Conservation (phyloP, 495 filamentous ascomycete genomes). For the Penicillium cinerascens region DNA sequence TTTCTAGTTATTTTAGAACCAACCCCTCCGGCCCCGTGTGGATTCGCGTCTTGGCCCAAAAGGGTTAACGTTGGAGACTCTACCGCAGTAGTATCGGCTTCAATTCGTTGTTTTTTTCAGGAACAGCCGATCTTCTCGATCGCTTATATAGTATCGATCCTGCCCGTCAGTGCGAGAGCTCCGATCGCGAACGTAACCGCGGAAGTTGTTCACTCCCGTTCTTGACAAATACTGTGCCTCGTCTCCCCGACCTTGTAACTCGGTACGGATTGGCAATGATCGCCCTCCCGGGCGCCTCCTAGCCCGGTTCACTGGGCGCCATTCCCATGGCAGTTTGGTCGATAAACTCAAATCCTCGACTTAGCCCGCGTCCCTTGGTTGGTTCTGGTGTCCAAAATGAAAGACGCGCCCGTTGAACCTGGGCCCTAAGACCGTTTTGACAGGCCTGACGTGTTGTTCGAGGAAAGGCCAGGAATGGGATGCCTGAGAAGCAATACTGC, state of each 20-base stretch:
- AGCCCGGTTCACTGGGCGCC: not conserved
- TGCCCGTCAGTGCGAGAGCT: slow-evolving; percentile 3
- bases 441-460: slow-evolving; percentile 2
- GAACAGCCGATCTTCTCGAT: slow-evolving; percentile 16
- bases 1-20: slow-evolving; percentile 6
- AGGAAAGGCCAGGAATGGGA: not conserved
- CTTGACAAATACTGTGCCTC: slow-evolving; percentile 16
- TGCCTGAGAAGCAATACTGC: not conserved
- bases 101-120: not conserved
- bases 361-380: not conserved
- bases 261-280: slow-evolving; percentile 1
- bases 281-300: not conserved
- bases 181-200: slow-evolving; percentile 8
- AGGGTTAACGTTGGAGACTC: slow-evolving; percentile 11
- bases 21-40: not conserved
- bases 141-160: slow-evolving; percentile 13
- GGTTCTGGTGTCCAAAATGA: not conserved
- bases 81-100: not conserved
- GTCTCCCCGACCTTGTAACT: not conserved
- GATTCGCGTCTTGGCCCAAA: not conserved
- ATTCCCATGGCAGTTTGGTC: not conserved
- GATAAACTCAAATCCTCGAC: not conserved
- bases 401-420: slow-evolving; percentile 1
- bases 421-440: not conserved
- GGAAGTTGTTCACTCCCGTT: not conserved